These are phyloP conservation scores for Beauveria asiatica DNA, from an alignment of 2,329 filamentous ascomycete species.

Conservation along the genomic window DNA sequence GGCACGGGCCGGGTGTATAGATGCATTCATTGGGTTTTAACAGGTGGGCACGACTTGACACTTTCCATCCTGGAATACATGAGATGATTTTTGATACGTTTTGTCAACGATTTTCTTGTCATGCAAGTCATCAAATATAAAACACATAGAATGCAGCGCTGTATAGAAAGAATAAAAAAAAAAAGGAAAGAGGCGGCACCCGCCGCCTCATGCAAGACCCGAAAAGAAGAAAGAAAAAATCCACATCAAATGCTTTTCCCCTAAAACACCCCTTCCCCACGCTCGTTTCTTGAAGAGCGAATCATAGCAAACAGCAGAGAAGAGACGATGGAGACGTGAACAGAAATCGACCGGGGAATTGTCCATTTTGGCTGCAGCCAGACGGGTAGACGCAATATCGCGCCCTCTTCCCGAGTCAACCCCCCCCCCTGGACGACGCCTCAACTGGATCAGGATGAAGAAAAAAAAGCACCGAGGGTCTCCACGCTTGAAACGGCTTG, in stretches of 20 bases:
- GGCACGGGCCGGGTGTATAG: too few species aligned
- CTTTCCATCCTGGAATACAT: too few species aligned
- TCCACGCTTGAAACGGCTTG: constrained; percentile 3
- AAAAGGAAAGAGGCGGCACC: background rate
- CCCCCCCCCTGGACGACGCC: background rate
- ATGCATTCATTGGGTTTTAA: too few species aligned
- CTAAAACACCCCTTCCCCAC: too few species aligned
- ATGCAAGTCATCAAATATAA: too few species aligned
- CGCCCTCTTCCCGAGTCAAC: background rate
- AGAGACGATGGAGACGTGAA: too few species aligned
- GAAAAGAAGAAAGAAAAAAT: background rate
- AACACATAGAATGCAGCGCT: too few species aligned
- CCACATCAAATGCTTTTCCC: background rate
- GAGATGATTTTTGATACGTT: too few species aligned
- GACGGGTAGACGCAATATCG: background rate
- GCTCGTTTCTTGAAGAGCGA: too few species aligned
- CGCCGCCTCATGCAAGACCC: background rate
- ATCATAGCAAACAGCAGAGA: too few species aligned
- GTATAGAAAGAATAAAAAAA: background rate
- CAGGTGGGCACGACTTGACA: too few species aligned
- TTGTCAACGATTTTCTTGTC: too few species aligned
- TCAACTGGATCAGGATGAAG: constrained; percentile 3
- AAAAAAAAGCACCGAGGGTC: background rate
- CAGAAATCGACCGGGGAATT: background rate
- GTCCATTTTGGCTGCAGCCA: background rate